Conservation (phyloP, 148 eudicot genomes). For the Vaccinium myrtillus region DNA sequence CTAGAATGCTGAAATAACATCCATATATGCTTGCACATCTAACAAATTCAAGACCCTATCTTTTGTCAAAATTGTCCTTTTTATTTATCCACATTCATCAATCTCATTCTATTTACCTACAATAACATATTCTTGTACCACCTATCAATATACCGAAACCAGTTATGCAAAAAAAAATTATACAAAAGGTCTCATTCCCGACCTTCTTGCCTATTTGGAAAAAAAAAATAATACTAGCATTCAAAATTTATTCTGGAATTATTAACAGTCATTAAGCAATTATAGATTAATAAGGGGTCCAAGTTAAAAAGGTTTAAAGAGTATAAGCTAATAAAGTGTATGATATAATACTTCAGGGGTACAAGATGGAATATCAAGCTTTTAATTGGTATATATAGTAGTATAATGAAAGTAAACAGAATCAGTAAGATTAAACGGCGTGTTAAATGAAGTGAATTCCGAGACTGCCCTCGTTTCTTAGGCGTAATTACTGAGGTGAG, state of each 20-base stretch:
- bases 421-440: neutral
- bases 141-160: too few relatives aligned
- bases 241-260: neutral
- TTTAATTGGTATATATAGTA: too few relatives aligned
- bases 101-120: too few relatives aligned
- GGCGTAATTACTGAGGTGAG: neutral
- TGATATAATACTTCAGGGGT: neutral
- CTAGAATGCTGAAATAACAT: too few relatives aligned
- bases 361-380: neutral
- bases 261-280: neutral
- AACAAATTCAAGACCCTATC: too few relatives aligned
- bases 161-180: neutral
- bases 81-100: too few relatives aligned
- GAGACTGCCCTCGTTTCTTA: slow-evolving; percentile 7
- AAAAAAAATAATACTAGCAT: neutral
- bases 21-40: too few relatives aligned
- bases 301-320: neutral
- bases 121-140: too few relatives aligned
- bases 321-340: neutral
- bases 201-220: too few relatives aligned
- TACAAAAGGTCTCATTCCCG: neutral
- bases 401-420: neutral
- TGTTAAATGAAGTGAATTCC: slow-evolving; percentile 10
- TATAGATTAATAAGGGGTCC: neutral
- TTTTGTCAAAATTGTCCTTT: too few relatives aligned